Evolutionary conservation across 2,329 filamentous ascomycete genomes (phyloP).

Genomic region (Cercospora brassicicola): DNA sequence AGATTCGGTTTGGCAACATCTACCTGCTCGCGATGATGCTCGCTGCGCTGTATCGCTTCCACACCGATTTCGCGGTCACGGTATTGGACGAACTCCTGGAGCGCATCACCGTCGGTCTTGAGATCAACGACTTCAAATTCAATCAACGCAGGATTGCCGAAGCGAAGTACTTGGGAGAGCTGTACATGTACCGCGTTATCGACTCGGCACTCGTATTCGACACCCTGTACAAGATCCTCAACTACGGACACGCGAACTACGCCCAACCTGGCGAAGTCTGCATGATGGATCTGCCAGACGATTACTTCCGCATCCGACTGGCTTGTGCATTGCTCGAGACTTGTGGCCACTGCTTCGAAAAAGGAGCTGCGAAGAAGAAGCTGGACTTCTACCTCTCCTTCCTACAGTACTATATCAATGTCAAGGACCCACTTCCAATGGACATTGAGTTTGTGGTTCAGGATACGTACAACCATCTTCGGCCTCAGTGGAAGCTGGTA

Average conservation of each 20-base stretch:
- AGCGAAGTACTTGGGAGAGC: conserved; percentile 91
- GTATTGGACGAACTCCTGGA: conserved; percentile 91
- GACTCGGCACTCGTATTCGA: conserved; percentile 96
- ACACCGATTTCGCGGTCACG: conserved; percentile 85
- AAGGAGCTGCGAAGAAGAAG: conserved; percentile 91
- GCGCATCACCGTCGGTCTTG: conserved; percentile 80
- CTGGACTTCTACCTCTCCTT: conserved; percentile 96
- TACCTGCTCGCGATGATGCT: conserved; percentile 88
- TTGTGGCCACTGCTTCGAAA: conserved; percentile 93
- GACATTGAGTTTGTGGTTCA: conserved; percentile 96
- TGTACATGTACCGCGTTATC: conserved; percentile 97
- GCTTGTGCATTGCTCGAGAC: conserved; percentile 89
- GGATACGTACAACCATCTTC: conserved; percentile 79
- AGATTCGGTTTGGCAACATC: conserved; percentile 97
- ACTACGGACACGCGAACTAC: conserved; percentile 80
- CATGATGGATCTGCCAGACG: conserved; percentile 81
- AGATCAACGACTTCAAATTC: conserved; percentile 96
- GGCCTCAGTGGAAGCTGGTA: conserved; percentile 90
- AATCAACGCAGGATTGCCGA: conserved; percentile 93
- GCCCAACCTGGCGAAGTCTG: conserved; percentile 76
- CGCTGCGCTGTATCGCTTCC: conserved; percentile 85
- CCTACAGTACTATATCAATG: conserved; percentile 94
- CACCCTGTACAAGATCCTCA: conserved; percentile 88
- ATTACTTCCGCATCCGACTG: conserved; percentile 92
- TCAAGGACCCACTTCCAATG: conserved; percentile 88